A percentile compares a stretch with the other conserved stretches of the same genome.
Conservation (phyloP, 129 eudicot species). For the Lonicera japonica region DNA sequence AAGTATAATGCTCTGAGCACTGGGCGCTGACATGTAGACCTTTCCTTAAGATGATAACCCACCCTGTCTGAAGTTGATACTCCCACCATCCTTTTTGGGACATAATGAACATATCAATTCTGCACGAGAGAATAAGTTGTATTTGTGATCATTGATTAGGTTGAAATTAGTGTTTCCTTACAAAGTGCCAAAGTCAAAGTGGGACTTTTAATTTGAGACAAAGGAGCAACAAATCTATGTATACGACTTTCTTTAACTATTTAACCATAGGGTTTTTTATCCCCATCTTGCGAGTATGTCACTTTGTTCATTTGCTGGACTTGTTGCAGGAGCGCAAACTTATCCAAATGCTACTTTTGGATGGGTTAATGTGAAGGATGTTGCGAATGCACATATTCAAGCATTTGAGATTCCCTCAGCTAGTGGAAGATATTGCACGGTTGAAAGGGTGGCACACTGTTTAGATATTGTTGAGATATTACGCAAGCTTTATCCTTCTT, state of each 20-base stretch:
- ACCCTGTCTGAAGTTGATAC: no score
- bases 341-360: constrained; percentile 9
- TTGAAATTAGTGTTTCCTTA: no score
- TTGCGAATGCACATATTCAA: constrained; percentile 11
- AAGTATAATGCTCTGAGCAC: neutral
- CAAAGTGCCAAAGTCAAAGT: no score
- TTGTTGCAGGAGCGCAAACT: constrained; percentile 3
- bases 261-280: no score
- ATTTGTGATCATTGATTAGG: no score
- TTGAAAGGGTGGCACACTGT: constrained; percentile 6
- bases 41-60: neutral
- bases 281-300: neutral
- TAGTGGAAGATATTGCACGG: constrained; percentile 10
- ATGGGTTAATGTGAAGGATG: constrained; percentile 15
- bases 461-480: constrained; percentile 7
- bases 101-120: no score
- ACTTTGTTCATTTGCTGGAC: neutral
- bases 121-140: no score
- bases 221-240: no score
- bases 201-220: no score
- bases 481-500: constrained; percentile 14
- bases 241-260: no score
- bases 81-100: no score
- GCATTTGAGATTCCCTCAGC: constrained; percentile 21
- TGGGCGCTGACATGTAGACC: neutral